phyloP scores from a whole-genome alignment of 192 early-diverging fungal species.

The Entomortierella beljakovae region DNA sequence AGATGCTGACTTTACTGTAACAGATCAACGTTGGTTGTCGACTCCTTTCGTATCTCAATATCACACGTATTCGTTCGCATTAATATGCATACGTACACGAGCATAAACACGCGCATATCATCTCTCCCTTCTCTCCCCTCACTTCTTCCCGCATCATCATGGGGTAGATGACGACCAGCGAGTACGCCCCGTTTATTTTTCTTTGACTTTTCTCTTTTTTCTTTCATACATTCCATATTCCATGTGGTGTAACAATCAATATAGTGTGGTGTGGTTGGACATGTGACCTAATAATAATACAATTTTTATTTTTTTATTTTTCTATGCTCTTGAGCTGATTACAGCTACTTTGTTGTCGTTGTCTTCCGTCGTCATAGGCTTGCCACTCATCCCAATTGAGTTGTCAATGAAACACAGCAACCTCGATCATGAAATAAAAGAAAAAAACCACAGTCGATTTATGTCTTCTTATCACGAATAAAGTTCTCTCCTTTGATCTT shows the following conservation, averaged over 20 bases:
- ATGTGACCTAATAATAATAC: not conserved
- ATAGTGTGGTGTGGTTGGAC: not conserved
- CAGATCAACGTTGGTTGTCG: not conserved
- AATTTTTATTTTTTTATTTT: not conserved
- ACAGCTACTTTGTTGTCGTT: too few species aligned
- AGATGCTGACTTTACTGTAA: not conserved
- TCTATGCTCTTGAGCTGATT: not conserved
- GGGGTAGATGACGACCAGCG: not conserved
- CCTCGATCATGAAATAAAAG: not conserved
- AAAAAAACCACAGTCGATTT: slow-evolving; percentile 5
- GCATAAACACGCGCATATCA: not conserved
- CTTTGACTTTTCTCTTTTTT: too few species aligned
- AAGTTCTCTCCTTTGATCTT: slow-evolving; percentile 79
- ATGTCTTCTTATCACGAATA: slow-evolving; percentile 82
- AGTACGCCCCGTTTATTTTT: not conserved
- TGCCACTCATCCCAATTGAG: too few species aligned
- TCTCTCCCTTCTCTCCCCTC: not conserved
- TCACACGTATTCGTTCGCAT: not conserved
- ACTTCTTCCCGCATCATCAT: not conserved
- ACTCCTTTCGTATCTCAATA: not conserved
- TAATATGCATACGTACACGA: not conserved
- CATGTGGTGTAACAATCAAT: not conserved
- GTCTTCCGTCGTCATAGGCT: too few species aligned
- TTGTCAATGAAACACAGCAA: not conserved
- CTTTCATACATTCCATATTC: not conserved